These are phyloP conservation scores for Tritrichomonas foetus DNA, from an alignment of 208 protist species.

Conservation along the genomic window DNA sequence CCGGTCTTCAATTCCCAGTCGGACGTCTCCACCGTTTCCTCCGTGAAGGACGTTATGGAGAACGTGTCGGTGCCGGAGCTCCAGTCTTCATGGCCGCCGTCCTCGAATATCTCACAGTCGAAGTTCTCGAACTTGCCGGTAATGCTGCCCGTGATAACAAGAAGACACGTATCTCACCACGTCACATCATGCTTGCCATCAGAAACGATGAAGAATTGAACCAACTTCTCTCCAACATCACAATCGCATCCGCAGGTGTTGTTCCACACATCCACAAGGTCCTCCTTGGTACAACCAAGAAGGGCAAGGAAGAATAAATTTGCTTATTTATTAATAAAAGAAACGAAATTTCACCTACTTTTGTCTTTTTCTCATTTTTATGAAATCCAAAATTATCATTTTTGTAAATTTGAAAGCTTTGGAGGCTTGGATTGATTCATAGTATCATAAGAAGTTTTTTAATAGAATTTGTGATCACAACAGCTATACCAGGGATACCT, in stretches of 20 bases:
- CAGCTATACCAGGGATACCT: no score
- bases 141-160: slow-evolving; percentile 80
- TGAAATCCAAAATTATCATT: no score
- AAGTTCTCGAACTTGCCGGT: slow-evolving; percentile 83
- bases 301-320: slow-evolving; percentile 45
- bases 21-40: slow-evolving; percentile 89
- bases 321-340: no score
- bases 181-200: slow-evolving; percentile 81
- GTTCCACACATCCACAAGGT: slow-evolving; percentile 80
- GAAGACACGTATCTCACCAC: slow-evolving; percentile 77
- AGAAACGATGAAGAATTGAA: slow-evolving; percentile 86
- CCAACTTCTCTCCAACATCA: slow-evolving; percentile 75
- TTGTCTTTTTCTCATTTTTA: no score
- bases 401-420: no score
- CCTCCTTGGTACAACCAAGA: slow-evolving; percentile 68
- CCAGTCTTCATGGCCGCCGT: slow-evolving; percentile 96
- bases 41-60: slow-evolving; percentile 66
- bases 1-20: slow-evolving; percentile 95
- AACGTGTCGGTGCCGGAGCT: slow-evolving; percentile 86
- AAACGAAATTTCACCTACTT: no score
- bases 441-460: no score
- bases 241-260: slow-evolving; percentile 82
- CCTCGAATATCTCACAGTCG: slow-evolving; percentile 90
- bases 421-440: no score
- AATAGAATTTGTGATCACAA: no score